Base-by-base conservation (phyloP, 345 rosid genomes). In the Psidium friedrichsthalianum region DNA sequence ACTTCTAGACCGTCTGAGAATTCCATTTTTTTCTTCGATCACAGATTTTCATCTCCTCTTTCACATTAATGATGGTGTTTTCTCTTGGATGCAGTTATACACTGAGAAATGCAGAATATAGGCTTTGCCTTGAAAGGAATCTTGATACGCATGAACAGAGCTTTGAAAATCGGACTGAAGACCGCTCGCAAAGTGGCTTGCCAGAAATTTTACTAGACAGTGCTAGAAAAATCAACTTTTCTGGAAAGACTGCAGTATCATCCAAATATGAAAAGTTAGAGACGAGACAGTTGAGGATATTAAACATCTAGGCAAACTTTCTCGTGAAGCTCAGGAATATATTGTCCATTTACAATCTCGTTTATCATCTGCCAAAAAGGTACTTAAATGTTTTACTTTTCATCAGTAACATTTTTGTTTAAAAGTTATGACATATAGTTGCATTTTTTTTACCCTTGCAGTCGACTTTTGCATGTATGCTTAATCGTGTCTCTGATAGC, bases 41-140 rank as follows among this genome's bases (percentile, higher is more conserved):
- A 16, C 22, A 52, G 47, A 82, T 51, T 53, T 13, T 59, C 53
- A 61, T 57, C 40, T 82, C 58, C 52, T 36, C 25, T 40, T 20
- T 20, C 56, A 6, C 58, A 59, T 56, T 53, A 47, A 24, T 86
- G 40, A 69, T 88, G 49, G 20, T 25, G 9, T 76, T 76, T 84
- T 83, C 84, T 82, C 83, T 36, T 90, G 74, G 42, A 80, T 90
- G 86, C 87, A 95, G 98, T 86, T 97, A 97, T 88, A 97, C 99
- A 25, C 88, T 97, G 89, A 86, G 95, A 85, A 97, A 97, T 89
- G 99, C 99, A 58, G 98, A 97, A 74, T 95, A 95, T 87, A 94
- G 96, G 88, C 98, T 97, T 91, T 97, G 92, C 87, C 98, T 97
- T 86, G 98, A 95, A 78, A 92, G 91, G 82, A 97, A 93, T 91